A percentile compares a stretch with the other conserved stretches of the same genome.
phyloP scores from a whole-genome alignment of 2,329 filamentous ascomycete genomes.

The Plectosphaerella sp. region DNA sequence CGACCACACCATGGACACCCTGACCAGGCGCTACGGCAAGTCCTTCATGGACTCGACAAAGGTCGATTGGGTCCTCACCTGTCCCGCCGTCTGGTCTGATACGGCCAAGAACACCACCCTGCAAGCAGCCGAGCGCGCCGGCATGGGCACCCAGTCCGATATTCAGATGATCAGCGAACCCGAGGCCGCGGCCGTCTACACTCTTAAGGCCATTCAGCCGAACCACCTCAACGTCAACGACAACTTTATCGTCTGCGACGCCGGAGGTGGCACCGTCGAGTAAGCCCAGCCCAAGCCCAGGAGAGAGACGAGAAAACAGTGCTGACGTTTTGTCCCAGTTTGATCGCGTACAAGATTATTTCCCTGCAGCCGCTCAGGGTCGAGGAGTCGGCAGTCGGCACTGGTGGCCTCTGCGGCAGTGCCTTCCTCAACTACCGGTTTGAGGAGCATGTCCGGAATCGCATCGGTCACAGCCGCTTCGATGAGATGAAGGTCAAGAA shows the following conservation, averaged over 20 bases:
- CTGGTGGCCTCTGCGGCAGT: constrained; percentile 72
- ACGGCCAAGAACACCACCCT: constrained; percentile 80
- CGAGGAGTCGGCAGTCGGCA: constrained; percentile 76
- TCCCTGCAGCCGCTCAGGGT: constrained; percentile 67
- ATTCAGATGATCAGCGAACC: constrained; percentile 79
- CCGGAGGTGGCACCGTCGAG: constrained; percentile 65
- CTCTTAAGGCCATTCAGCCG: constrained; percentile 73
- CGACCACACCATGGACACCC: constrained; percentile 72
- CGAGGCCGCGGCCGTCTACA: constrained; percentile 76
- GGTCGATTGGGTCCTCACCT: constrained; percentile 76
- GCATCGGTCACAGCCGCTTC: constrained; percentile 64
- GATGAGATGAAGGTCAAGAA: constrained; percentile 75
- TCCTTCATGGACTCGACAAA: constrained; percentile 73
- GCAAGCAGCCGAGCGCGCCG: constrained; percentile 71
- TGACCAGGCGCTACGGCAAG: constrained; percentile 70
- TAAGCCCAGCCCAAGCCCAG: constrained; percentile 26
- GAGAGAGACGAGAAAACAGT: not conserved
- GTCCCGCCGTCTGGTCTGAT: constrained; percentile 81
- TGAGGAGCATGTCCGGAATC: constrained; percentile 67
- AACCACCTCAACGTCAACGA: constrained; percentile 67
- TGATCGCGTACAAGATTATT: constrained; percentile 79
- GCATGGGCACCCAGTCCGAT: constrained; percentile 66
- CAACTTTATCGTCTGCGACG: constrained; percentile 60
- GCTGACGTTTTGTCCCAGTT: constrained; percentile 17
- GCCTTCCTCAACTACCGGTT: constrained; percentile 79